Conservation (phyloP, 345 rosid species). For the Gossypium arboreum region DNA sequence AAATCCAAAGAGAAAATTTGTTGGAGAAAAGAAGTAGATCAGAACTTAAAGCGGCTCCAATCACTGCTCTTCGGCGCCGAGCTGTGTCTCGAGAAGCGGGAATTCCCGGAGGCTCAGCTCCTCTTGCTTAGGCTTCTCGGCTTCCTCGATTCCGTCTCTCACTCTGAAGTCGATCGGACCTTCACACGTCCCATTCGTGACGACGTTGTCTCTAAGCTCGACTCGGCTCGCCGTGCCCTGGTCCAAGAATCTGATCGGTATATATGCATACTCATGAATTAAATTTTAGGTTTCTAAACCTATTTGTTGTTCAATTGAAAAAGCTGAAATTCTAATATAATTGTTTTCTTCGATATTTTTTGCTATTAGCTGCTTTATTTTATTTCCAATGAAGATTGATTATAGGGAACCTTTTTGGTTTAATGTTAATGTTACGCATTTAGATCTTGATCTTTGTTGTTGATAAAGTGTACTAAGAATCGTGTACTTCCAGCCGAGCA, state of each 20-base stretch:
- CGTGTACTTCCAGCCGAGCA: conserved; percentile 46
- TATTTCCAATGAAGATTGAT: background rate
- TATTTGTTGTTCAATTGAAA: background rate
- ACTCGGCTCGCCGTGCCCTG: conserved; percentile 55
- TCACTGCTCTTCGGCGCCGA: conserved; percentile 83
- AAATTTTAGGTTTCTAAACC: background rate
- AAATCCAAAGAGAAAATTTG: background rate
- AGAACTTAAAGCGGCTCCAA: conserved; percentile 78
- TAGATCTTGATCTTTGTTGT: background rate
- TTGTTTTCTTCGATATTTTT: background rate
- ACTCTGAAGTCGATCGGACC: conserved; percentile 46
- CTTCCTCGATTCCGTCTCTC: conserved; percentile 75
- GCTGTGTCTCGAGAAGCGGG: conserved; percentile 56
- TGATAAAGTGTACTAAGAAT: conserved; percentile 21
- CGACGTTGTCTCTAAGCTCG: conserved; percentile 60
- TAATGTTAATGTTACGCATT: background rate
- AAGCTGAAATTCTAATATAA: background rate
- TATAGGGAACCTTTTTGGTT: background rate
- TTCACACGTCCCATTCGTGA: conserved; percentile 65
- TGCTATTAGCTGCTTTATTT: background rate
- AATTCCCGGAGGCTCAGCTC: conserved; percentile 63
- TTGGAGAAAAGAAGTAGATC: conserved; percentile 78
- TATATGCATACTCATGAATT: background rate
- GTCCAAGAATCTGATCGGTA: conserved; percentile 77
- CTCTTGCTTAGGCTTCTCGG: conserved; percentile 85